Base-by-base conservation (phyloP, 164 flowering plant genomes). In the Annona squamosa region DNA sequence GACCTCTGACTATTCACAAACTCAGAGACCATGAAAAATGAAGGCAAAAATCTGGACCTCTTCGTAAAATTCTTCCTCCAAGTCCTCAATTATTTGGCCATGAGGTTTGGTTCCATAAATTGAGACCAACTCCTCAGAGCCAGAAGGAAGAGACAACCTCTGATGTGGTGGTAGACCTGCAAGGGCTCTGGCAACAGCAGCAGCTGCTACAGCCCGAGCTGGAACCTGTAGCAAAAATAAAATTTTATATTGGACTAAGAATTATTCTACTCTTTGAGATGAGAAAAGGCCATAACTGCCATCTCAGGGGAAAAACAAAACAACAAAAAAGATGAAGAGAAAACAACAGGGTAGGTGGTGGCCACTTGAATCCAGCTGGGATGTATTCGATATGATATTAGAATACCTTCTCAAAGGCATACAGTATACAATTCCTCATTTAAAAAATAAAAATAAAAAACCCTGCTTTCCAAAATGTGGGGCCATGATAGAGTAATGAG, bases 181-280 rank as follows among this genome's bases (percentile, higher is more conserved):
- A 80, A 96, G 84, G 75, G 90, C 96, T 74, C 96, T 91, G 65
- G 99, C 99, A 71, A 92, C 91, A 76, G 88, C 96, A 63, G 99
- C 99, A 19, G 99, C 98, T 6, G 98, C 97, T 17, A 87, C 97
- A 63, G 94, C 99, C 73, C 98, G 89, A 26, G 88, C 94, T 45
- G 98, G 98, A 77, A 93, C 94, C 99, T 96, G 82, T 42, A 75
- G 45, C 72, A 72, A 73, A 19, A 7, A 3, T 68, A 48, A 69
- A 45, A 17, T 18, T 10, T 52, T 52, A 52, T 52, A 52, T 5
- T 4, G 13, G 6, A 52, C 13, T 4, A 10, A 52, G 0, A 52
- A 52, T 10, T 52, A 16, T 7, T 52, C 59, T 16, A 7, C 9
- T 52, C 13, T 52, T 52, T 52, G 2, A 52, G 59, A 16, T 12